These are phyloP conservation scores for Curvularia hawaiiensis DNA, from an alignment of 2,329 filamentous ascomycete species.

Conservation along the genomic window DNA sequence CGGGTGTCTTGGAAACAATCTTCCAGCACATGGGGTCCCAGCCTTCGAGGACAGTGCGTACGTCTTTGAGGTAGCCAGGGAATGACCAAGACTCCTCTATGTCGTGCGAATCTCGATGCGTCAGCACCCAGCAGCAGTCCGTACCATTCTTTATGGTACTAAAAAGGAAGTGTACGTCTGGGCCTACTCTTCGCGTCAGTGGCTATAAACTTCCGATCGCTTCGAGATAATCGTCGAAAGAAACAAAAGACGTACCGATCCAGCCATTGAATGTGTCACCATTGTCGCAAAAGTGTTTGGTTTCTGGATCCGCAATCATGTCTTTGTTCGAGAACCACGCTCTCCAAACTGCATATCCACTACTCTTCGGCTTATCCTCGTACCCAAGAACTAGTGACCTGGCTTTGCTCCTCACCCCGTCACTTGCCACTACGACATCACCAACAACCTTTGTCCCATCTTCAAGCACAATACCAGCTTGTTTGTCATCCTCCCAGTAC, in stretches of 20 bases:
- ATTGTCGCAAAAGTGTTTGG: constrained; percentile 45
- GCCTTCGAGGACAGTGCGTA: constrained; percentile 39
- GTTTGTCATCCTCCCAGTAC: constrained; percentile 60
- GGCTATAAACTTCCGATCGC: background rate
- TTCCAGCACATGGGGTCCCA: constrained; percentile 44
- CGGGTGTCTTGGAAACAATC: constrained; percentile 45
- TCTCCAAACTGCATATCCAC: constrained; percentile 60
- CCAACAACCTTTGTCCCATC: constrained; percentile 54
- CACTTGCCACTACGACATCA: constrained; percentile 59
- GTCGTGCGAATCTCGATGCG: constrained; percentile 43
- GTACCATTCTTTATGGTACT: constrained; percentile 43
- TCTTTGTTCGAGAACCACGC: constrained; percentile 51
- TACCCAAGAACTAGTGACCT: constrained; percentile 59
- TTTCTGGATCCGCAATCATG: constrained; percentile 47
- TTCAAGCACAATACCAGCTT: constrained; percentile 59
- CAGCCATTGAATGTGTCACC: constrained; percentile 48
- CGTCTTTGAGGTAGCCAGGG: constrained; percentile 41
- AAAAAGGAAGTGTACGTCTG: constrained; percentile 47
- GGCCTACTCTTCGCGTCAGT: constrained; percentile 22
- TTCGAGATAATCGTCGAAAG: background rate
- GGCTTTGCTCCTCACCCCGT: constrained; percentile 59
- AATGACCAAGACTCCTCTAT: constrained; percentile 47
- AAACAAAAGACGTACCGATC: constrained; percentile 31
- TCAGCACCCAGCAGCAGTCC: constrained; percentile 48
- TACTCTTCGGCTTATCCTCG: constrained; percentile 58